Base-by-base conservation (phyloP, 768 basidiomycete species). In the Mycena albidolilacea region DNA sequence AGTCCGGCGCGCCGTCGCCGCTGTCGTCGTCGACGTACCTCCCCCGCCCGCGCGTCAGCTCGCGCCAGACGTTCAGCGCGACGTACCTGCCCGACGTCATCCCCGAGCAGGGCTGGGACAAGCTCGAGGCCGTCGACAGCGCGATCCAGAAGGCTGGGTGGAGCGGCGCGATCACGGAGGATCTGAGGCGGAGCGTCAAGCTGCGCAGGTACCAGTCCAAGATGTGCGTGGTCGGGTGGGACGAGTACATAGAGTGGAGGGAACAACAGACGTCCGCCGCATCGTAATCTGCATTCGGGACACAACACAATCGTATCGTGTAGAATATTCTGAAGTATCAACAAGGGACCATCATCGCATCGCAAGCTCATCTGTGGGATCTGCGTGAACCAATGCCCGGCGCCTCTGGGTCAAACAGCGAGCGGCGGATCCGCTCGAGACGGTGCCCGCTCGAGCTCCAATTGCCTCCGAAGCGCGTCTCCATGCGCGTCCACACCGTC, bases 131-230 rank as follows among this genome's bases (percentile, higher is more conserved):
- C 8, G 84, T 99, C 48, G 92, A 97, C 77, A 96, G 92, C 77
- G 96, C 97, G 38, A 96, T 99, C 75, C 89, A 90, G 74, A 99
- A 99, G 83, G 95, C 97, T 5, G 98, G 97, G 4, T 99, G 93
- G 93, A 89, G 81, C 69, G 95, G 95, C 1, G 81, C 82, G 62
- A 94, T 97, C 77, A 94, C 92, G 0, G 96, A 97, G 80, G 94
- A 94, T 76, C 82, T 96, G 62, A 87, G 95, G 60, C 86, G 93
- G 76, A 91, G 90, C 78, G 82, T 96, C 76, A 92, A 87, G 79
- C 87, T 97, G 77, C 89, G 93, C 70, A 84, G 95, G 79, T 97
- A 96, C 81, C 95, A 96, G 83, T 94, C 93, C 80, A 89, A 88
- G 72, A 87, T 87, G 79, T 91, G 88, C 81, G 82, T 84, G 23